Percentiles rank a stretch among this genome's conserved stretches.
Conservation (phyloP, 768 basidiomycete genomes). For the Termitomyces sp. region DNA sequence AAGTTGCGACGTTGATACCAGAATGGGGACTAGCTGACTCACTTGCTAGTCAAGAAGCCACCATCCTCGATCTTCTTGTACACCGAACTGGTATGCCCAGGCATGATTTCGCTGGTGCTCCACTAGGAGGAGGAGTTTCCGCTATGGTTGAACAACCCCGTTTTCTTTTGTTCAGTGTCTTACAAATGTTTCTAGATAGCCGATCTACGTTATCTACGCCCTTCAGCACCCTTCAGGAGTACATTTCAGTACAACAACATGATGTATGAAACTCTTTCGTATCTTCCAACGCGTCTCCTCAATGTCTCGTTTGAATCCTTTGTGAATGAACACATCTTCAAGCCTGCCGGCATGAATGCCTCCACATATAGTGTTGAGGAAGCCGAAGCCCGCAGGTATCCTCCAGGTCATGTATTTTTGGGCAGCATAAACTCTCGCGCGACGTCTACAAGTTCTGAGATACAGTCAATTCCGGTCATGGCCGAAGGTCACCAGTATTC, state of each 20-base stretch:
- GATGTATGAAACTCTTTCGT: slow-evolving; percentile 37
- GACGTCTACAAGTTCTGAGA: too few species aligned
- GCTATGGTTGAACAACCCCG: slow-evolving; percentile 25
- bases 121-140: slow-evolving; percentile 23
- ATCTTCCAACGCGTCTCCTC: slow-evolving; percentile 31
- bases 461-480: slow-evolving; percentile 12
- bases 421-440: neutral
- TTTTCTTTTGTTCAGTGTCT: neutral
- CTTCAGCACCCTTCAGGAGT: slow-evolving; percentile 33
- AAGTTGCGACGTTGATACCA: slow-evolving; percentile 28
- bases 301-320: slow-evolving; percentile 36
- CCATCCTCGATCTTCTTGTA: slow-evolving; percentile 34
- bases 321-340: slow-evolving; percentile 31
- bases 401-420: neutral
- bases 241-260: slow-evolving; percentile 42
- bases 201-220: slow-evolving; percentile 29
- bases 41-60: slow-evolving; percentile 26
- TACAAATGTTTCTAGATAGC: slow-evolving; percentile 22
- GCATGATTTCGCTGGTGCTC: slow-evolving; percentile 31
- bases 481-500: slow-evolving; percentile 32
- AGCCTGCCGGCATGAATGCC: slow-evolving; percentile 31
- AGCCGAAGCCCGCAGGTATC: slow-evolving; percentile 24
- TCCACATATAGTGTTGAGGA: slow-evolving; percentile 34
- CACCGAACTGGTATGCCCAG: slow-evolving; percentile 42
- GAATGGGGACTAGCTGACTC: slow-evolving; percentile 36